Evolutionary conservation across 257 asterid genomes (phyloP).

Genomic region (Petrea volubilis): DNA sequence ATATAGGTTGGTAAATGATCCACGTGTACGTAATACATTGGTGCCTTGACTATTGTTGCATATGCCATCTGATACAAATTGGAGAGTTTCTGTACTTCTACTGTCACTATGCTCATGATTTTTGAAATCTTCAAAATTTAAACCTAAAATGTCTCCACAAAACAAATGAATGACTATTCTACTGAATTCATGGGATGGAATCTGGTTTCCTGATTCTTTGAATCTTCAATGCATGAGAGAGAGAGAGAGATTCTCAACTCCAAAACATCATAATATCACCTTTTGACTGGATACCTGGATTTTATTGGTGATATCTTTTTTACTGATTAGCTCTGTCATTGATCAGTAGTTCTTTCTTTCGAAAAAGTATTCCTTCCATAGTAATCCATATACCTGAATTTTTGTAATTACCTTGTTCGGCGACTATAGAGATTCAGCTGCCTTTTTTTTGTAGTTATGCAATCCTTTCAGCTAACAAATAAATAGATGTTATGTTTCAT

Average conservation of each 20-base stretch:
- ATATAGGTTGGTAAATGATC: neutral
- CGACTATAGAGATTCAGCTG: neutral
- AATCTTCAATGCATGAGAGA: too few species aligned
- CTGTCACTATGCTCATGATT: neutral
- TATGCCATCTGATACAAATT: neutral
- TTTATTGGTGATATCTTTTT: neutral
- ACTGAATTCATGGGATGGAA: too few species aligned
- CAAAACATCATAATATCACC: too few species aligned
- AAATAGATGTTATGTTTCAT: too few species aligned
- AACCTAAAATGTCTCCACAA: too few species aligned
- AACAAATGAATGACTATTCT: too few species aligned
- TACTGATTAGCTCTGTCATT: neutral
- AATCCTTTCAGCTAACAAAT: neutral
- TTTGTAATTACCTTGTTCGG: neutral
- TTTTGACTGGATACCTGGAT: neutral
- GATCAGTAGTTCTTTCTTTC: too few species aligned
- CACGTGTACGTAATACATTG: neutral
- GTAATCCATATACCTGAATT: neutral
- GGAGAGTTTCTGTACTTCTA: neutral
- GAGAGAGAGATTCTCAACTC: too few species aligned
- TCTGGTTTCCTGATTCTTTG: too few species aligned
- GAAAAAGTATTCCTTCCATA: too few species aligned
- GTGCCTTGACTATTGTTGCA: neutral
- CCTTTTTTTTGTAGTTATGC: neutral
- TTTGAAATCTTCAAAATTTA: too few species aligned